phyloP scores from a whole-genome alignment of 2,329 filamentous ascomycete species.

The Blumeria hordei region DNA sequence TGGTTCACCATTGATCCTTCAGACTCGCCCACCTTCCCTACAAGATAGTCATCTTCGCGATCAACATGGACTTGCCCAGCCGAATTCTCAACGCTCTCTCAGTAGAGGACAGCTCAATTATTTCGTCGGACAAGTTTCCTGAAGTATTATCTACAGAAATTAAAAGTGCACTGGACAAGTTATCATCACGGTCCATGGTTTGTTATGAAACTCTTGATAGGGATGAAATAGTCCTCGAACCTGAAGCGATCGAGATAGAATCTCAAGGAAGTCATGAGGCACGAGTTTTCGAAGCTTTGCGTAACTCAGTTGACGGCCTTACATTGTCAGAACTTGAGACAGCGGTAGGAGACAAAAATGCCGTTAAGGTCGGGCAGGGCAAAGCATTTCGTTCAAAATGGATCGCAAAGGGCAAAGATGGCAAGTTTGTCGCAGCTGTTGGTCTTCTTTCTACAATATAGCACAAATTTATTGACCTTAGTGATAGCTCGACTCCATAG shows the following conservation, averaged over 20 bases:
- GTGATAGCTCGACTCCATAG: constrained; percentile 38
- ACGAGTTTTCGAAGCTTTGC: constrained; percentile 54
- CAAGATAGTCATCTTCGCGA: no score
- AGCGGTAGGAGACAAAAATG: constrained; percentile 47
- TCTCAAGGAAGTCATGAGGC: constrained; percentile 61
- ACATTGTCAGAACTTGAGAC: constrained; percentile 51
- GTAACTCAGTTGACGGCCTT: constrained; percentile 51
- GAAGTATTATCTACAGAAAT: constrained; percentile 38
- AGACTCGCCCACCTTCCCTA: no score
- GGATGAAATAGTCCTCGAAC: constrained; percentile 53
- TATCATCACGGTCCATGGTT: constrained; percentile 68
- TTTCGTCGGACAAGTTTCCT: constrained; percentile 48
- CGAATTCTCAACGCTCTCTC: constrained; percentile 42
- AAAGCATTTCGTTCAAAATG: constrained; percentile 74
- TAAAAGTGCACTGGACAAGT: constrained; percentile 71
- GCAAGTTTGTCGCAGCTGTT: constrained; percentile 28
- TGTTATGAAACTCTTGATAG: constrained; percentile 61
- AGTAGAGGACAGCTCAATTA: constrained; percentile 31
- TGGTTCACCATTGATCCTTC: no score
- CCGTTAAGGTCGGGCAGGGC: constrained; percentile 67
- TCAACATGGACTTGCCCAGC: constrained; percentile 28
- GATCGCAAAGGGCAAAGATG: constrained; percentile 37
- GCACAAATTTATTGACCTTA: not conserved
- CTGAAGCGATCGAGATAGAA: constrained; percentile 48
- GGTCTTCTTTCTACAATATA: constrained; percentile 7